Conservation (phyloP, 2,329 filamentous ascomycete species). For the Talaromyces islandicus region DNA sequence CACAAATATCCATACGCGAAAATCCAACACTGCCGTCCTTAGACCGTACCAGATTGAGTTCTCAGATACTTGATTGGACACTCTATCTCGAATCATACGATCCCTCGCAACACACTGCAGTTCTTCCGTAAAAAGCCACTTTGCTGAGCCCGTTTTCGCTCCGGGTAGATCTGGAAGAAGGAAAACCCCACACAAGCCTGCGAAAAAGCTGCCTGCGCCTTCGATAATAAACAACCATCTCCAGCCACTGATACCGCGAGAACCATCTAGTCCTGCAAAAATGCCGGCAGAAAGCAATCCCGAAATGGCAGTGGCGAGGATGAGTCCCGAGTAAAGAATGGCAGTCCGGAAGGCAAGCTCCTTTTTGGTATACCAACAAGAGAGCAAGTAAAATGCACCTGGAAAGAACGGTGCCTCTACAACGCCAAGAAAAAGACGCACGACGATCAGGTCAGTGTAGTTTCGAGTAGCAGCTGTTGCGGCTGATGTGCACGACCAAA, state of each 20-base stretch:
- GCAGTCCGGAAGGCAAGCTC: slow-evolving; percentile 47
- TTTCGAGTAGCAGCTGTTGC: slow-evolving; percentile 34
- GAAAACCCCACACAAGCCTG: slow-evolving; percentile 27
- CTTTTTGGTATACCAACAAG: slow-evolving; percentile 60
- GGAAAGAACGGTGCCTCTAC: slow-evolving; percentile 57
- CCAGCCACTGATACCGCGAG: slow-evolving; percentile 36
- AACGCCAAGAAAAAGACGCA: slow-evolving; percentile 31
- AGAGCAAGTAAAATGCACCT: slow-evolving; percentile 34
- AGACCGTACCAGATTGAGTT: background rate
- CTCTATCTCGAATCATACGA: background rate
- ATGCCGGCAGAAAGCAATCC: slow-evolving; percentile 26
- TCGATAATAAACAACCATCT: slow-evolving; percentile 37
- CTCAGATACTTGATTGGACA: background rate
- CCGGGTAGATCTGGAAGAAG: slow-evolving; percentile 25
- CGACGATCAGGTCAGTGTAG: slow-evolving; percentile 15
- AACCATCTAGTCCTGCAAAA: slow-evolving; percentile 30
- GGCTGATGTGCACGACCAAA: slow-evolving; percentile 16
- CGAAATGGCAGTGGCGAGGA: slow-evolving; percentile 37
- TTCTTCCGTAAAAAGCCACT: background rate
- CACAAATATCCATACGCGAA: background rate
- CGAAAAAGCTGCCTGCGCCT: slow-evolving; percentile 29
- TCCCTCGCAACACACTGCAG: background rate
- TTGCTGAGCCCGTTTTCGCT: background rate
- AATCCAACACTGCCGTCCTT: background rate
- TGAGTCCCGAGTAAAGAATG: slow-evolving; percentile 38